Evolutionary conservation across 805 yeast species (phyloP).

Genomic region (Kuraishia borneana): DNA sequence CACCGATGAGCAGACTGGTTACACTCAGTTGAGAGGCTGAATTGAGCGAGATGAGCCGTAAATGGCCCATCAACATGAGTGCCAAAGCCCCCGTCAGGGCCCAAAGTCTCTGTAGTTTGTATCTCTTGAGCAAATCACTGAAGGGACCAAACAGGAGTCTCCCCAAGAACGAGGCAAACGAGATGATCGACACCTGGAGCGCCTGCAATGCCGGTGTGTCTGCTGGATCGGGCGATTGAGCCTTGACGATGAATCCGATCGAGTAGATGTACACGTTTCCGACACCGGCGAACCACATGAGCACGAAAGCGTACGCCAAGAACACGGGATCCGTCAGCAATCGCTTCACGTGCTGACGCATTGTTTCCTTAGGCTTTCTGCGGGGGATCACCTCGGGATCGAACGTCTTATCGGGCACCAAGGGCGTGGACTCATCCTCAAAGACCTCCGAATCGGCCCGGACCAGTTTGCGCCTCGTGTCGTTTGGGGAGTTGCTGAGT

Average conservation of each 20-base stretch:
- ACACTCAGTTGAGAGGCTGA: constrained; percentile 30
- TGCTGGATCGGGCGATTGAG: constrained; percentile 23
- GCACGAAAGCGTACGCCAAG: constrained; percentile 38
- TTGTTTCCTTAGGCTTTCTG: constrained; percentile 5
- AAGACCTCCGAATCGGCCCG: background rate
- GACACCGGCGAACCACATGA: constrained; percentile 47
- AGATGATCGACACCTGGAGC: constrained; percentile 56
- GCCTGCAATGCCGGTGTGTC: constrained; percentile 47
- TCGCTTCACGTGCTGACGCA: constrained; percentile 12
- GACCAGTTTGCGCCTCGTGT: too few relatives aligned
- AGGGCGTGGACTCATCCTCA: constrained; percentile 3
- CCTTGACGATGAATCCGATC: constrained; percentile 60
- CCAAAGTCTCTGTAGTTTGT: constrained; percentile 55
- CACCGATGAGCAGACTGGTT: constrained; percentile 47
- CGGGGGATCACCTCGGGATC: too few relatives aligned
- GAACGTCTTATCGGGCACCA: too few relatives aligned
- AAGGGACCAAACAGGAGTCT: constrained; percentile 53
- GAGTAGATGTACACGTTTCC: constrained; percentile 68
- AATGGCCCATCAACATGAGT: constrained; percentile 25
- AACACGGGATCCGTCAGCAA: constrained; percentile 25
- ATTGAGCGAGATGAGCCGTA: constrained; percentile 22
- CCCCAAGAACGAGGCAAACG: constrained; percentile 56
- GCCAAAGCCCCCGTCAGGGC: constrained; percentile 33
- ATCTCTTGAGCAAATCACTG: constrained; percentile 45
- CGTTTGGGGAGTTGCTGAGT: too few relatives aligned